Evolutionary conservation across 371 early-diverging fungal genomes (phyloP).

Genomic region (Apophysomyces sp.): DNA sequence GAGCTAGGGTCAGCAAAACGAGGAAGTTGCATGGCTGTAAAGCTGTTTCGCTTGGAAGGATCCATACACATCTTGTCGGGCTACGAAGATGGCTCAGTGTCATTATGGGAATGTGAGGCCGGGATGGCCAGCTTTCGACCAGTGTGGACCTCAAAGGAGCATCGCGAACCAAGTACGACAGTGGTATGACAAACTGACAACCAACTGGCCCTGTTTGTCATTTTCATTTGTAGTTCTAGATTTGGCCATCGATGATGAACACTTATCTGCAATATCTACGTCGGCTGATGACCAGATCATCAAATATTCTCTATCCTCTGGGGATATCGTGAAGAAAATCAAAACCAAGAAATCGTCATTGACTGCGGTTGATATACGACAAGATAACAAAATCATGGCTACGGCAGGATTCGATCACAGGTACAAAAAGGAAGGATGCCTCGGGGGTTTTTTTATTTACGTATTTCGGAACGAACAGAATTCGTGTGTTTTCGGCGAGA

Average conservation of each 20-base stretch:
- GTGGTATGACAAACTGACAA: not conserved
- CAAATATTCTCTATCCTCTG: conserved; percentile 29
- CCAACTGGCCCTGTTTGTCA: not conserved
- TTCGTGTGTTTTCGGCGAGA: conserved; percentile 48
- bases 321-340: conserved; percentile 25
- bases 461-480: conserved; percentile 17
- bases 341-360: conserved; percentile 42
- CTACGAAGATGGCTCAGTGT: conserved; percentile 45
- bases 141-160: conserved; percentile 36
- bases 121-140: not conserved
- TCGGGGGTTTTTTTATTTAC: not conserved
- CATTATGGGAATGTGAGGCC: conserved; percentile 34
- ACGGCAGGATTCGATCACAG: conserved; percentile 55
- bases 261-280: conserved; percentile 31
- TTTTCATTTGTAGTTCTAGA: conserved; percentile 22
- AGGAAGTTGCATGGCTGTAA: conserved; percentile 46
- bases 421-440: conserved; percentile 19
- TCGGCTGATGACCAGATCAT: conserved; percentile 45
- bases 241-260: conserved; percentile 21
- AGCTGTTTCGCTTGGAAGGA: conserved; percentile 11
- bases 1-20: conserved; percentile 12
- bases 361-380: conserved; percentile 37
- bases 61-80: conserved; percentile 30
- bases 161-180: conserved; percentile 43
- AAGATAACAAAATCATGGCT: conserved; percentile 52